A percentile compares a stretch with the other conserved stretches of the same genome.
These are phyloP conservation scores for Diaporthe sp. DNA, from an alignment of 2,329 filamentous ascomycete species.

Conservation along the genomic window DNA sequence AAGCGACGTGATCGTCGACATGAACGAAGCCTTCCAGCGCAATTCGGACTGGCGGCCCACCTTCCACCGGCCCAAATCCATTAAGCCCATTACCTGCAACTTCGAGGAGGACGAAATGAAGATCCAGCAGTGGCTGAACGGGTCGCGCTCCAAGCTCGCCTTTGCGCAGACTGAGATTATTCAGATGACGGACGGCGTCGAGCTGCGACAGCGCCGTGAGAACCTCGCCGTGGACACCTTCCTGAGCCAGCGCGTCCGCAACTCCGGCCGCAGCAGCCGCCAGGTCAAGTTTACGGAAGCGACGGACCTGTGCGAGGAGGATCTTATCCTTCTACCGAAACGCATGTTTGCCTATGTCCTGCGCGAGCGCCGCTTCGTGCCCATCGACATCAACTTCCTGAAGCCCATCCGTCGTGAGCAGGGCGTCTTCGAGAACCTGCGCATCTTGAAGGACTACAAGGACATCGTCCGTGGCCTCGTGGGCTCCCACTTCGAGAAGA, in stretches of 20 bases:
- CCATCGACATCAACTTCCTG: constrained; percentile 28
- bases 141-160: constrained; percentile 18
- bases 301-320: constrained; percentile 18
- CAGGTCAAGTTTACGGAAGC: constrained; percentile 26
- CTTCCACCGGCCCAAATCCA: constrained; percentile 12
- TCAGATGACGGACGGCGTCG: constrained; percentile 16
- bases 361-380: constrained; percentile 36
- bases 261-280: constrained; percentile 10
- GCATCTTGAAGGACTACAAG: constrained; percentile 32
- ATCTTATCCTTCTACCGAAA: constrained; percentile 29
- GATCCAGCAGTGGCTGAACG: constrained; percentile 14
- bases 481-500: constrained; percentile 35
- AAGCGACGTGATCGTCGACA: constrained; percentile 35
- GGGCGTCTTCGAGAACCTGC: constrained; percentile 27
- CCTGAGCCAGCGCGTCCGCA: constrained; percentile 24
- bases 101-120: constrained; percentile 27
- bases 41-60: constrained; percentile 24
- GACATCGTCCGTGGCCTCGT: constrained; percentile 32
- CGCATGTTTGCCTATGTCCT: constrained; percentile 34
- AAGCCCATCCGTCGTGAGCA: constrained; percentile 19
- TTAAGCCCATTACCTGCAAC: constrained; percentile 8
- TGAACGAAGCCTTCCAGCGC: constrained; percentile 22
- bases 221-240: constrained; percentile 9
- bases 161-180: constrained; percentile 20
- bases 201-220: constrained; percentile 17